phyloP scores from a whole-genome alignment of 345 rosid species.

The Microcos paniculata region DNA sequence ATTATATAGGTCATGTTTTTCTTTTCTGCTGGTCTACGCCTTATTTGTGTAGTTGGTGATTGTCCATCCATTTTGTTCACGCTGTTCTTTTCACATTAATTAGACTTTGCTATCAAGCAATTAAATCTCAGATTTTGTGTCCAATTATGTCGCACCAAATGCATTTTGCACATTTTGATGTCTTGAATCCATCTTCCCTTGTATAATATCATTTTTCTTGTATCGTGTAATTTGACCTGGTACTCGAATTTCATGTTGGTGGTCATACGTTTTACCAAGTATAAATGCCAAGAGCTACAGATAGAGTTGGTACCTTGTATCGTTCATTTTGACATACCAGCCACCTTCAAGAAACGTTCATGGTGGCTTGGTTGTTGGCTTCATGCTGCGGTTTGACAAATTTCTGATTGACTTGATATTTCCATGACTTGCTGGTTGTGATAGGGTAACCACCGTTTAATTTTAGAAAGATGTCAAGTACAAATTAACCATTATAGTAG shows the following conservation, averaged over 20 bases:
- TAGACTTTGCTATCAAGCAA: conserved; percentile 29
- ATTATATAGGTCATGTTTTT: conserved; percentile 6
- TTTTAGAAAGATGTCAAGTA: neutral
- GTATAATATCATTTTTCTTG: conserved; percentile 15
- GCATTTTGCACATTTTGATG: neutral
- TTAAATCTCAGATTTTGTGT: conserved; percentile 6
- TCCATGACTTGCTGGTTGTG: neutral
- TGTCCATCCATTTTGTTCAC: conserved; percentile 25
- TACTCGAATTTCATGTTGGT: conserved; percentile 9
- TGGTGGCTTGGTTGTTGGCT: neutral
- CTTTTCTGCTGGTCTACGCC: conserved; percentile 22
- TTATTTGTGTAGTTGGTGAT: conserved; percentile 20
- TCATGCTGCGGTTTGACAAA: neutral
- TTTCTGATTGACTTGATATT: neutral
- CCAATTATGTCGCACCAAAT: conserved; percentile 10
- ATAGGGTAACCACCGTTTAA: neutral
- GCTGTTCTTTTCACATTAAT: conserved; percentile 21
- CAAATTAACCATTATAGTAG: neutral
- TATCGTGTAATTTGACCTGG: conserved; percentile 13
- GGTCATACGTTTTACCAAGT: conserved; percentile 20
- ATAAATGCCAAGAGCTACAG: neutral
- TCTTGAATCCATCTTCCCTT: conserved; percentile 9
- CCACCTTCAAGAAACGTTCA: neutral
- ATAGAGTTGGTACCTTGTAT: neutral
- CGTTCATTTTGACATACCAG: neutral